Evolutionary conservation across 2,329 filamentous ascomycete genomes (phyloP), one percentile per base, ranked within the genome.

Genomic region (Macrophomina pseudophaseolina): DNA sequence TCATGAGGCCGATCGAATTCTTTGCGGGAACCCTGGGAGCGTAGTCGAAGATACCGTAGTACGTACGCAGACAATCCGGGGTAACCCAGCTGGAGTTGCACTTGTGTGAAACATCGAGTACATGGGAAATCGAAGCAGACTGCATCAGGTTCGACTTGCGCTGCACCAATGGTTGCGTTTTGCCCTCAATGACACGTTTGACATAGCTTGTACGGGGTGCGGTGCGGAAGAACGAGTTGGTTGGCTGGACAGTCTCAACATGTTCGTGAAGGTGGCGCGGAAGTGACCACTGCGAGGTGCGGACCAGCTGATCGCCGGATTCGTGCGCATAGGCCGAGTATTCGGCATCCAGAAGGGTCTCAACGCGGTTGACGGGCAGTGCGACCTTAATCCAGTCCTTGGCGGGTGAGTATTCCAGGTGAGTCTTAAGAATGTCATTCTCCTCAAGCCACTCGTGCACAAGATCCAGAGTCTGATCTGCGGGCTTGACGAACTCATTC

Each of bases 241-340:
- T 88, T 1, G 87, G 87, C 72, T 88, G 86, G 32, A 88, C 84
- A 12, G 84, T 82, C 71, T 88, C 85, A 68, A 88, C 84, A 71
- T 87, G 85, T 58, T 81, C 79, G 71, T 88, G 86, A 4, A 88
- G 79, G 71, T 88, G 83, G 40, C 71, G 72, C 16, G 87, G 86
- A 4, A 89, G 81, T 51, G 86, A 88, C 86, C 86, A 89, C 48
- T 80, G 75, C 1, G 84, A 82, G 0, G 87, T 81, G 51, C 87
- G 82, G 16, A 85, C 80, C 7, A 87, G 72, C 11, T 80, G 72
- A 2, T 80, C 74, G n/a, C 86, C 87, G 72, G 88, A 83, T 60
- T 78, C 71, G 70, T 87, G 85, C 72, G 83, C 76, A 75, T 83
- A 89, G 68, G 83, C 78, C 64, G 79, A 75, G 68, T 83, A 83